Conservation (phyloP, 2,329 filamentous ascomycete species). For the Elsinoe perseae region DNA sequence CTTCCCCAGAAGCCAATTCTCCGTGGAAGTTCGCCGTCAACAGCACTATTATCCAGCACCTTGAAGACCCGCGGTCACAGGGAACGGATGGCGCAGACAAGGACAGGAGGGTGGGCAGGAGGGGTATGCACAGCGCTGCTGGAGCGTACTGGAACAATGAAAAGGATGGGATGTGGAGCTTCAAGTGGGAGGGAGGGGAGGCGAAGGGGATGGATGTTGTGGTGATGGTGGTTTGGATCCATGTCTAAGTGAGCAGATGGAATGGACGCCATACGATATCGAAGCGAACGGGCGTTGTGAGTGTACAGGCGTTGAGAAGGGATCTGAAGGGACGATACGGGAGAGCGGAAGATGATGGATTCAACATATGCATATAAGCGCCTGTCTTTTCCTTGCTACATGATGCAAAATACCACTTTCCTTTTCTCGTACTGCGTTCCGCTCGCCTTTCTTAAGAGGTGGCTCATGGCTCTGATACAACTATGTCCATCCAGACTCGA, state of each 20-base stretch:
- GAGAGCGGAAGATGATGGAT: background rate
- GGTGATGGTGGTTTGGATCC: conserved; percentile 62
- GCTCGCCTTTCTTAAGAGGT: no score
- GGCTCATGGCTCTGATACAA: no score
- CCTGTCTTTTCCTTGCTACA: conserved; percentile 11
- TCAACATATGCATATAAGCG: conserved; percentile 7
- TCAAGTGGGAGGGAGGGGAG: conserved; percentile 63
- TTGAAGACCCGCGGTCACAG: conserved; percentile 58
- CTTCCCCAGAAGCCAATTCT: conserved; percentile 51
- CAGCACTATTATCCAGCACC: conserved; percentile 95
- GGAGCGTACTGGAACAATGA: conserved; percentile 88
- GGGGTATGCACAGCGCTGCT: conserved; percentile 83
- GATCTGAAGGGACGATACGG: background rate
- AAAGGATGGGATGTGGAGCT: conserved; percentile 83
- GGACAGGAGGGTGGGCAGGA: conserved; percentile 56
- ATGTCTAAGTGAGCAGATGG: conserved; percentile 41
- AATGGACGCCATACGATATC: no score
- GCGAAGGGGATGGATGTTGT: conserved; percentile 47
- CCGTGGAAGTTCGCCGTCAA: conserved; percentile 92
- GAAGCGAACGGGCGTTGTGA: no score
- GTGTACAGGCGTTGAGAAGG: background rate
- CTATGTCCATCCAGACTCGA: no score
- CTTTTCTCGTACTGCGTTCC: background rate
- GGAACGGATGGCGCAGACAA: conserved; percentile 40
- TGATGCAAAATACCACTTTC: conserved; percentile 14